Evolutionary conservation across 108 stramenopile species (phyloP).

Genomic region (Nitzschia sp.): DNA sequence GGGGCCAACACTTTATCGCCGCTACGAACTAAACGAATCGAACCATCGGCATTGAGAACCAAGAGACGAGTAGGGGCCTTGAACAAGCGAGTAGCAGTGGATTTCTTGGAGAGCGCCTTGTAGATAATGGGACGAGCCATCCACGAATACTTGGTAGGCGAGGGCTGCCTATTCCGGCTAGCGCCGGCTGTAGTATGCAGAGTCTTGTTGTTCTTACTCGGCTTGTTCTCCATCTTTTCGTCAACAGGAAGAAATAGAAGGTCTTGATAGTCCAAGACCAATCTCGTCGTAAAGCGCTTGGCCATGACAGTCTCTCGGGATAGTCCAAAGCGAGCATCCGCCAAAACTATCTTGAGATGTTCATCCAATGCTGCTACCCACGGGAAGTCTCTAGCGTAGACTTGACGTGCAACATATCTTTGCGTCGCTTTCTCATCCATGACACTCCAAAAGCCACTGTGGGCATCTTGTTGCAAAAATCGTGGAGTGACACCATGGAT

Average conservation of each 20-base stretch:
- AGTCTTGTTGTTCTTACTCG: neutral
- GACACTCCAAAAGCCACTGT: conserved; percentile 41
- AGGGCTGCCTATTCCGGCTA: no score
- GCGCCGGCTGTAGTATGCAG: neutral
- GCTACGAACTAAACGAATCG: neutral
- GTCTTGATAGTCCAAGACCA: conserved; percentile 21
- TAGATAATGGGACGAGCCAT: neutral
- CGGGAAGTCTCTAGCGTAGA: conserved; percentile 2
- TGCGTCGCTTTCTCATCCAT: conserved; percentile 20
- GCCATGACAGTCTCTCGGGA: conserved; percentile 29
- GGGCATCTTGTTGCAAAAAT: conserved; percentile 37
- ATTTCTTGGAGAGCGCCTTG: neutral
- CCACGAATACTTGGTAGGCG: neutral
- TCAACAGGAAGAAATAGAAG: neutral
- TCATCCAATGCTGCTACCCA: neutral
- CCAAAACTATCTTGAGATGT: conserved; percentile 24
- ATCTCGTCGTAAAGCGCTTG: neutral
- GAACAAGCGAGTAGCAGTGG: neutral
- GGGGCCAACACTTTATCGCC: conserved; percentile 7
- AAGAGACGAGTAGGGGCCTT: neutral
- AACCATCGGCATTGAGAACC: neutral
- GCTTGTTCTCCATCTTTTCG: neutral
- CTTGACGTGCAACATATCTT: neutral
- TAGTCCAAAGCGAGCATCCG: conserved; percentile 41
- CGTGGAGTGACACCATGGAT: conserved; percentile 17